Evolutionary conservation across 192 early-diverging fungal species (phyloP).

Genomic region (Gaertneriomyces semiglobifer): DNA sequence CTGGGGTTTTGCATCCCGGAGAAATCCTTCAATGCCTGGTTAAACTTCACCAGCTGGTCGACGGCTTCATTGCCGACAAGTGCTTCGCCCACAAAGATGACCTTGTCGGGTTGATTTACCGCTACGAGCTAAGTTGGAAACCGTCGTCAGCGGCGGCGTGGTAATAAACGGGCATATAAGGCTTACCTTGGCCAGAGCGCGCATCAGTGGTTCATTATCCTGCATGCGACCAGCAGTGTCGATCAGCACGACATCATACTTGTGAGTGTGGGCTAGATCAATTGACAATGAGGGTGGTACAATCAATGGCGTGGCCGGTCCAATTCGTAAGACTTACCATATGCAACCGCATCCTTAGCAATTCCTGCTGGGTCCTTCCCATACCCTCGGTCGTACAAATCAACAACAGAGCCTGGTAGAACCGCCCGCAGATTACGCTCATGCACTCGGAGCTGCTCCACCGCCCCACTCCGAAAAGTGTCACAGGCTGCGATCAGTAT

Average conservation of each 20-base stretch:
- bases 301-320: neutral
- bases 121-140: constrained; percentile 61
- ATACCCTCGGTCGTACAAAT: constrained; percentile 92
- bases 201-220: constrained; percentile 97
- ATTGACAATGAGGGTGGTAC: neutral
- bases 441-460: constrained; percentile 92
- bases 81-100: constrained; percentile 96
- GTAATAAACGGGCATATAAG: neutral
- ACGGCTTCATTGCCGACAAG: constrained; percentile 96
- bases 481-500: constrained; percentile 95
- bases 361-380: constrained; percentile 95
- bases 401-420: constrained; percentile 65
- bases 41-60: constrained; percentile 95
- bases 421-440: constrained; percentile 82
- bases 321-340: constrained; percentile 44
- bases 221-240: constrained; percentile 98
- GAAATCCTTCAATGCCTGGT: constrained; percentile 88
- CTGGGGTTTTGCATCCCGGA: constrained; percentile 73
- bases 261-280: constrained; percentile 54
- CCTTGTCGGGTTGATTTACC: constrained; percentile 90
- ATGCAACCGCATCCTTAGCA: constrained; percentile 87
- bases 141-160: neutral
- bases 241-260: constrained; percentile 88
- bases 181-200: constrained; percentile 81
- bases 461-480: constrained; percentile 93